These are phyloP conservation scores for Epicoccum sorghinum DNA, from an alignment of 2,329 filamentous ascomycete genomes.

Conservation along the genomic window DNA sequence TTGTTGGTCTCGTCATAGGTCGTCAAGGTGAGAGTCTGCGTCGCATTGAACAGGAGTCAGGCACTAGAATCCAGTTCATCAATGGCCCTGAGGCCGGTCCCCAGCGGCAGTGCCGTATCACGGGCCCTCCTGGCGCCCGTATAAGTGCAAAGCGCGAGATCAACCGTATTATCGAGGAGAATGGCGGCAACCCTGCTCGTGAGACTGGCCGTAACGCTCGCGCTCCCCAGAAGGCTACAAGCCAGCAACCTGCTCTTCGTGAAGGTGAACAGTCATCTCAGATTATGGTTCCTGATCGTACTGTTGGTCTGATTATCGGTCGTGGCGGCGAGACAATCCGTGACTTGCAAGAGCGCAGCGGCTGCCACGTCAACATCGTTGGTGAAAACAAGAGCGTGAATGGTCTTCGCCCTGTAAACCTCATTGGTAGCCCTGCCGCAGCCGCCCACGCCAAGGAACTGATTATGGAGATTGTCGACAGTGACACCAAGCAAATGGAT, in stretches of 20 bases:
- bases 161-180: constrained; percentile 86
- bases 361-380: constrained; percentile 96
- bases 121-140: constrained; percentile 72
- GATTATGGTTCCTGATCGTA: constrained; percentile 94
- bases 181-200: constrained; percentile 62
- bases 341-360: constrained; percentile 87
- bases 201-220: constrained; percentile 46
- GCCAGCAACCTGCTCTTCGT: constrained; percentile 60
- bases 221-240: constrained; percentile 50
- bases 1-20: constrained; percentile 90
- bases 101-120: constrained; percentile 84
- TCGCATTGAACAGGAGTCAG: constrained; percentile 81
- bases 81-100: constrained; percentile 75
- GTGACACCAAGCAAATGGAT: constrained; percentile 68
- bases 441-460: constrained; percentile 81
- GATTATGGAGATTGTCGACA: constrained; percentile 93
- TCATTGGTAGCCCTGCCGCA: constrained; percentile 79
- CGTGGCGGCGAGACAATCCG: constrained; percentile 91
- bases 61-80: constrained; percentile 86
- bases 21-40: constrained; percentile 87
- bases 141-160: constrained; percentile 83
- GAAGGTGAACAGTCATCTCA: constrained; percentile 86
- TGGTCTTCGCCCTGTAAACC: constrained; percentile 84
- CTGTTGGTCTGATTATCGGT: constrained; percentile 92
- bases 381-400: constrained; percentile 93